These are phyloP conservation scores for Trypanosoma lewisi DNA, from an alignment of 208 protist species.

Conservation along the genomic window DNA sequence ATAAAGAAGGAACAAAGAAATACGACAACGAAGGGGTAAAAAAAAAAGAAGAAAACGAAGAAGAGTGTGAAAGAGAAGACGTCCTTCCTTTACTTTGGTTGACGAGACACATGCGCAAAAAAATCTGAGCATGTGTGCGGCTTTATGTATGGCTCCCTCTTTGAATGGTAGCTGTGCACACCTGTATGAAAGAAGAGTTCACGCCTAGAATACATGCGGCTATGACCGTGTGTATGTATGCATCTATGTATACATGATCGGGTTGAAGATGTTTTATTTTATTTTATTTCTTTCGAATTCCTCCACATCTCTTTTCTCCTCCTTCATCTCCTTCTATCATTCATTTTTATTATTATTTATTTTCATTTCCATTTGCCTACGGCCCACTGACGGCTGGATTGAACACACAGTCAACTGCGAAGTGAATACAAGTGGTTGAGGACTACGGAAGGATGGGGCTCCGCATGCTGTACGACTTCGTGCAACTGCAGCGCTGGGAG, in stretches of 20 bases:
- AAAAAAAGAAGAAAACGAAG: constrained; percentile 1
- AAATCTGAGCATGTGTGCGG: too few relatives aligned
- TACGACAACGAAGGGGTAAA: neutral
- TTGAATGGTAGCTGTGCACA: neutral
- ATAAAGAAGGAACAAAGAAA: neutral
- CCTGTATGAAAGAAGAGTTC: neutral
- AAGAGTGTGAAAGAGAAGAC: neutral
- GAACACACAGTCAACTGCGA: too few relatives aligned
- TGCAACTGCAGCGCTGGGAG: constrained; percentile 75
- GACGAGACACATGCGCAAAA: neutral
- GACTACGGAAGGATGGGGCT: constrained; percentile 20
- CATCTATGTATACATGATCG: neutral
- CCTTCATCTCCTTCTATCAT: neutral
- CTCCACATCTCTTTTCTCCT: too few relatives aligned
- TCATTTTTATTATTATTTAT: constrained; percentile 5
- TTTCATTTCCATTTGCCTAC: constrained; percentile 2
- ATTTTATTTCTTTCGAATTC: neutral
- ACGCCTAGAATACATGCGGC: too few relatives aligned
- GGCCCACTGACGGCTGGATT: too few relatives aligned
- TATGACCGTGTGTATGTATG: neutral
- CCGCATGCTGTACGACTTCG: constrained; percentile 70
- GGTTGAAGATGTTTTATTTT: neutral
- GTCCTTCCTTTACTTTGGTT: neutral
- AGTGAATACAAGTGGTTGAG: neutral
- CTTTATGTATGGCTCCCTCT: neutral